phyloP scores from a whole-genome alignment of 768 basidiomycete genomes.

The Xanthoconium purpureum region DNA sequence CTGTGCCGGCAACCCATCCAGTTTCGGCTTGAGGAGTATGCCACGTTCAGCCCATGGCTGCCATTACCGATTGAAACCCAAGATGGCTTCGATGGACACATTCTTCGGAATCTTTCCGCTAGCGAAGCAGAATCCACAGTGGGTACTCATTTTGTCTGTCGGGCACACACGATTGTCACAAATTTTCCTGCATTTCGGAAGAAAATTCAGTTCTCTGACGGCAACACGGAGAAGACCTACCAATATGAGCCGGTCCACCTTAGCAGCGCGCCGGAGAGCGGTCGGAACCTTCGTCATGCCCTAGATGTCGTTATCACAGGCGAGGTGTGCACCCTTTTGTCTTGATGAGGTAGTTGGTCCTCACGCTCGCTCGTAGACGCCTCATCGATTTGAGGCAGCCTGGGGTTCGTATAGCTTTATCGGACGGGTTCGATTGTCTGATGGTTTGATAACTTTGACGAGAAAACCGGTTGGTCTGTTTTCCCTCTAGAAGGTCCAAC shows the following conservation, averaged over 20 bases:
- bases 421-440: constrained; percentile 51
- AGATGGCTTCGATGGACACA: constrained; percentile 22
- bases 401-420: constrained; percentile 66
- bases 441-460: constrained; percentile 59
- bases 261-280: constrained; percentile 27
- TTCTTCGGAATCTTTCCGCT: constrained; percentile 18
- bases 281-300: constrained; percentile 29
- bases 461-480: constrained; percentile 52
- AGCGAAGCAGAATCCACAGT: constrained; percentile 26
- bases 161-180: constrained; percentile 24
- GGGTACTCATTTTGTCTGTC: constrained; percentile 10
- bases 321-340: constrained; percentile 28
- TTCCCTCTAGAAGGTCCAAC: background rate
- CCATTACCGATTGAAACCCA: constrained; percentile 30
- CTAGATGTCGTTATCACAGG: constrained; percentile 37
- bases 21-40: constrained; percentile 45
- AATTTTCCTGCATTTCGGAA: constrained; percentile 6
- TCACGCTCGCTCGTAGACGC: constrained; percentile 43
- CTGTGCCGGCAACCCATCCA: constrained; percentile 48
- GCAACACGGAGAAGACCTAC: constrained; percentile 21
- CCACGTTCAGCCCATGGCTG: constrained; percentile 39
- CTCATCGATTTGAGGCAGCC: constrained; percentile 49
- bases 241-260: constrained; percentile 32
- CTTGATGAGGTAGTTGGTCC: constrained; percentile 16
- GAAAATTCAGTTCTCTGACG: constrained; percentile 30